phyloP scores from a whole-genome alignment of 768 basidiomycete species.

The Pilatotrama ljubarskyi region DNA sequence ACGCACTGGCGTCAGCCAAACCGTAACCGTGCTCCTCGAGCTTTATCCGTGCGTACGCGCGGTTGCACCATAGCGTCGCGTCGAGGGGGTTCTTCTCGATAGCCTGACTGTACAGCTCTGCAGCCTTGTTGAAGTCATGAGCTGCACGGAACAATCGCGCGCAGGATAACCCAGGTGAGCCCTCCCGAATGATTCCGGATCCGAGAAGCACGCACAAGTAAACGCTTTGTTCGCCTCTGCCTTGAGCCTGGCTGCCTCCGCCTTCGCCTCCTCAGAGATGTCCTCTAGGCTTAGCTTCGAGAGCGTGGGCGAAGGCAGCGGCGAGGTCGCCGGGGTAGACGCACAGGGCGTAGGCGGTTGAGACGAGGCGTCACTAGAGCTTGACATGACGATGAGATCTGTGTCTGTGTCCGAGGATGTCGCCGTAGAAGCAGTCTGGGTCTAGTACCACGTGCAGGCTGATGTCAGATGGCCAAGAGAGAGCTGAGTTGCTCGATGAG shows the following conservation, averaged over 20 bases:
- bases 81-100: constrained; percentile 88
- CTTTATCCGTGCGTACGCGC: constrained; percentile 90
- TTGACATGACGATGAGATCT: constrained; percentile 13
- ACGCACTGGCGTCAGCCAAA: constrained; percentile 81
- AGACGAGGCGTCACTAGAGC: constrained; percentile 34
- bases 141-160: constrained; percentile 36
- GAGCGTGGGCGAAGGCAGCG: constrained; percentile 59
- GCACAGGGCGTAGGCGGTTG: constrained; percentile 43
- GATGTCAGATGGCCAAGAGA: background rate
- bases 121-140: constrained; percentile 77
- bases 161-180: background rate
- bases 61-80: constrained; percentile 90
- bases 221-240: constrained; percentile 89
- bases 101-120: constrained; percentile 78
- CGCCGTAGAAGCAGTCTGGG: background rate
- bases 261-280: constrained; percentile 71
- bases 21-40: constrained; percentile 95
- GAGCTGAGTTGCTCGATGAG: background rate
- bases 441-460: background rate
- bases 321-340: constrained; percentile 55
- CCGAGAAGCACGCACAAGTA: constrained; percentile 45
- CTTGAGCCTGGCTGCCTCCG: constrained; percentile 72
- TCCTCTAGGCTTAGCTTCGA: constrained; percentile 51
- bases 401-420: background rate
- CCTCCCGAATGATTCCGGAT: background rate